These are phyloP conservation scores for Salix arbutifolia DNA, from an alignment of 345 rosid genomes.

Conservation along the genomic window DNA sequence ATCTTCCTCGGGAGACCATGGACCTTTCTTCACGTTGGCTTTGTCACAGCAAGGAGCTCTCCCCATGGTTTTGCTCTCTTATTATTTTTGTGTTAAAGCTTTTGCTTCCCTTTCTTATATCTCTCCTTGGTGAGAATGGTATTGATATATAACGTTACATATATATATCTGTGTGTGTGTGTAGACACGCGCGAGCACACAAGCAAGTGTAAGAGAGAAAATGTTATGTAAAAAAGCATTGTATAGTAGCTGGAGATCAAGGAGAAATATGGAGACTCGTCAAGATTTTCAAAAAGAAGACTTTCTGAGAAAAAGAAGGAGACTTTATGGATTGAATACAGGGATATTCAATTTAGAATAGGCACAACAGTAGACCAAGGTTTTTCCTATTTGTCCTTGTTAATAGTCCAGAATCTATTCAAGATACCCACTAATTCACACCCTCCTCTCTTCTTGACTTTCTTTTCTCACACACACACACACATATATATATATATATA, in stretches of 20 bases:
- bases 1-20: slow-evolving; percentile 36
- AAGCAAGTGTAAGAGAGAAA: neutral
- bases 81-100: neutral
- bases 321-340: slow-evolving; percentile 34
- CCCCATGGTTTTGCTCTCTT: slow-evolving; percentile 12
- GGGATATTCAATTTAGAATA: slow-evolving; percentile 21
- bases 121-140: slow-evolving; percentile 21
- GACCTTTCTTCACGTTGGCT: slow-evolving; percentile 28
- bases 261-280: slow-evolving; percentile 34
- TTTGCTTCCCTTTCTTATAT: slow-evolving; percentile 6
- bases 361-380: slow-evolving; percentile 41
- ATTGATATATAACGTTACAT: slow-evolving; percentile 24
- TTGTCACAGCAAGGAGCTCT: slow-evolving; percentile 35
- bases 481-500: no score
- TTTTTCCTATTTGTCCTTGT: slow-evolving; percentile 37
- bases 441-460: neutral
- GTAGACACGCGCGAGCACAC: no score
- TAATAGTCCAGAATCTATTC: slow-evolving; percentile 15
- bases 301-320: slow-evolving; percentile 14
- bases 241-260: slow-evolving; percentile 59
- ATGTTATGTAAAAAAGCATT: slow-evolving; percentile 12
- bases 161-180: slow-evolving; percentile 13
- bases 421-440: neutral
- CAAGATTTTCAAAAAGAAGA: slow-evolving; percentile 43
- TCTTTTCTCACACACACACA: neutral